Percentiles rank a stretch among this genome's conserved stretches.
These are phyloP conservation scores for Solanum clarkiae DNA, from an alignment of 257 asterid genomes.

Conservation along the genomic window DNA sequence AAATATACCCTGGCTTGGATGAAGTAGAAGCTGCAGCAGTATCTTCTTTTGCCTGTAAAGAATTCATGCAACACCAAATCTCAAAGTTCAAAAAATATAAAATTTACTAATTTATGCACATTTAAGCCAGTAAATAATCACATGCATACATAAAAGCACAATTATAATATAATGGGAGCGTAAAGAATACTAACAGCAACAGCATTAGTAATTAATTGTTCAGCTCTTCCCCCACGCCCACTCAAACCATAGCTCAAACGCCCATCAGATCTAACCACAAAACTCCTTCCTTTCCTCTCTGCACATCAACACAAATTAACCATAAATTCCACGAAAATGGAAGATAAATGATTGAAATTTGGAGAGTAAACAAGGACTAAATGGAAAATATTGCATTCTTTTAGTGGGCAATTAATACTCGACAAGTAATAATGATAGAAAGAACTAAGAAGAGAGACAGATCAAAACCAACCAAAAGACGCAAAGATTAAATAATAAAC, in stretches of 20 bases:
- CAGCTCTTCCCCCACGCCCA: slow-evolving; percentile 12
- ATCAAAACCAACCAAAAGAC: neutral
- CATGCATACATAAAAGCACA: neutral
- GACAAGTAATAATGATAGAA: no score
- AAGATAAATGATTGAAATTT: neutral
- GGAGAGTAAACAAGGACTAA: neutral
- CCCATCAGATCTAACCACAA: slow-evolving; percentile 27
- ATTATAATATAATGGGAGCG: neutral
- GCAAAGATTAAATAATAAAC: neutral
- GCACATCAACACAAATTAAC: neutral
- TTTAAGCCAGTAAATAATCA: neutral
- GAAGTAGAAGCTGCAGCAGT: slow-evolving; percentile 29
- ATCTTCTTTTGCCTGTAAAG: slow-evolving; percentile 33
- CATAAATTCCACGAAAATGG: neutral
- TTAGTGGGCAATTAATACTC: neutral
- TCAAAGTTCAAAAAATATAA: neutral
- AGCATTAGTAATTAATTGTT: slow-evolving; percentile 29
- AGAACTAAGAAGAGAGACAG: neutral
- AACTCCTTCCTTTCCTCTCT: slow-evolving; percentile 35
- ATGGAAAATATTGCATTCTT: neutral
- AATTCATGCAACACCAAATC: neutral
- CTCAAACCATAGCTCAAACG: slow-evolving; percentile 19
- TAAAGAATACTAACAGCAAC: slow-evolving; percentile 35
- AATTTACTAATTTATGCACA: neutral
- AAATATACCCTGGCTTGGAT: slow-evolving; percentile 53